Conservation (phyloP, 2,329 filamentous ascomycete genomes). For the Seiridium unicorne region DNA sequence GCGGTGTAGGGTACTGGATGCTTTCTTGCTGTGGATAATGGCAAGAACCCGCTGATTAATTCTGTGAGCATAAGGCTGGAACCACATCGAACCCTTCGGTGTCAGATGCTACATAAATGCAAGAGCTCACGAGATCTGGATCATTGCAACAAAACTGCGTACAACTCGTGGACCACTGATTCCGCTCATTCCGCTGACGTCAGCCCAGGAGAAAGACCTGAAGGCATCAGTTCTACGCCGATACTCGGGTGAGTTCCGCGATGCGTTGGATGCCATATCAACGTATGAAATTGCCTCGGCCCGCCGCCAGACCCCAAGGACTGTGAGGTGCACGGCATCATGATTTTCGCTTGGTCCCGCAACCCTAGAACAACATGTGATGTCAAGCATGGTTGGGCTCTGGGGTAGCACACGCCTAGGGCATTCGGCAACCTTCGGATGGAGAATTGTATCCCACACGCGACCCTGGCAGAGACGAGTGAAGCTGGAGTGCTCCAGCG, state of each 20-base stretch:
- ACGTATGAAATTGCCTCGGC: not conserved
- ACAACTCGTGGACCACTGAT: no score
- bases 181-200: not conserved
- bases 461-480: not conserved
- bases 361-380: not conserved
- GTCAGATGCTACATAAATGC: not conserved
- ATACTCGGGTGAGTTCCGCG: no score
- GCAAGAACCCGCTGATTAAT: not conserved
- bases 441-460: not conserved
- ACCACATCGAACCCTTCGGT: not conserved
- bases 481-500: not conserved
- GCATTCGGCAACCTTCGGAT: slow-evolving; percentile 1
- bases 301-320: not conserved
- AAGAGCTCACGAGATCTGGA: not conserved
- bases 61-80: not conserved
- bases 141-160: no score
- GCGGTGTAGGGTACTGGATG: no score
- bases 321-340: not conserved
- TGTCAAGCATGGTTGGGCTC: not conserved
- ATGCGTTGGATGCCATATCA: not conserved
- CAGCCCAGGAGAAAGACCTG: not conserved
- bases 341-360: not conserved
- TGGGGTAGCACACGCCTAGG: not conserved
- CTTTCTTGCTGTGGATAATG: no score
- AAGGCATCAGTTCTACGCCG: no score